Percentiles rank a stretch among this genome's conserved stretches.
phyloP scores from a whole-genome alignment of 768 basidiomycete genomes.

The Pleurotus sapidus region DNA sequence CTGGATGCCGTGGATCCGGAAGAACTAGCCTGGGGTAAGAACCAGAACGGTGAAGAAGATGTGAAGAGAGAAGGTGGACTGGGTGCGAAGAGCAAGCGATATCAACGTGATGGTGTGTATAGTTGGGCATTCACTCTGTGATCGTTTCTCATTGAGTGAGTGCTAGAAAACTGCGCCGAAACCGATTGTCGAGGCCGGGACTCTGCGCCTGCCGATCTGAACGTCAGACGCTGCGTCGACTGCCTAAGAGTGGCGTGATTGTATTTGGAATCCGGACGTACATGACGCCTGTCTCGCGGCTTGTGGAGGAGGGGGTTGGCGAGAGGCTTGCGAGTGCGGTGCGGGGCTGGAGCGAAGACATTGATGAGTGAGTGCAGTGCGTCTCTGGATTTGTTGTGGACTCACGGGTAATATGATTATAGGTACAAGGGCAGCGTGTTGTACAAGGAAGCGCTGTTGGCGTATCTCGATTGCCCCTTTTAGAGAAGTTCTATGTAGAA shows the following conservation, averaged over 20 bases:
- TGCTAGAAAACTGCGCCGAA: conserved; percentile 14
- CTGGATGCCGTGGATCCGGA: conserved; percentile 46
- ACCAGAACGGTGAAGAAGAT: conserved; percentile 28
- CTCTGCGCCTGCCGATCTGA: conserved; percentile 59
- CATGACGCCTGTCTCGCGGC: conserved; percentile 47
- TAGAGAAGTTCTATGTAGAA: background rate
- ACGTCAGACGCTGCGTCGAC: conserved; percentile 62
- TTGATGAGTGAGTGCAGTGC: conserved; percentile 33
- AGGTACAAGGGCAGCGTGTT: conserved; percentile 8
- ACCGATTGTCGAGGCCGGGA: conserved; percentile 28
- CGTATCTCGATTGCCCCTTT: conserved; percentile 2
- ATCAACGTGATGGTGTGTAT: too few relatives aligned
- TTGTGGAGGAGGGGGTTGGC: conserved; percentile 58
- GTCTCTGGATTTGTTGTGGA: background rate
- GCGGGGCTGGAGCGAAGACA: conserved; percentile 63
- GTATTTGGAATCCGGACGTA: conserved; percentile 72
- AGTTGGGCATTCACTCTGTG: too few relatives aligned
- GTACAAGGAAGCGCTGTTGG: conserved; percentile 3
- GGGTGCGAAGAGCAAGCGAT: conserved; percentile 4
- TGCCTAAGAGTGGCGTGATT: conserved; percentile 61
- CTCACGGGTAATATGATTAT: too few relatives aligned
- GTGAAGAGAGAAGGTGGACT: conserved; percentile 10
- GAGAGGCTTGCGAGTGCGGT: conserved; percentile 63
- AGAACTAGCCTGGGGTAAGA: conserved; percentile 63
- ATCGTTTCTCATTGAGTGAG: background rate